phyloP scores from a whole-genome alignment of 768 basidiomycete genomes.

The Sporobolomyces pararoseus region DNA sequence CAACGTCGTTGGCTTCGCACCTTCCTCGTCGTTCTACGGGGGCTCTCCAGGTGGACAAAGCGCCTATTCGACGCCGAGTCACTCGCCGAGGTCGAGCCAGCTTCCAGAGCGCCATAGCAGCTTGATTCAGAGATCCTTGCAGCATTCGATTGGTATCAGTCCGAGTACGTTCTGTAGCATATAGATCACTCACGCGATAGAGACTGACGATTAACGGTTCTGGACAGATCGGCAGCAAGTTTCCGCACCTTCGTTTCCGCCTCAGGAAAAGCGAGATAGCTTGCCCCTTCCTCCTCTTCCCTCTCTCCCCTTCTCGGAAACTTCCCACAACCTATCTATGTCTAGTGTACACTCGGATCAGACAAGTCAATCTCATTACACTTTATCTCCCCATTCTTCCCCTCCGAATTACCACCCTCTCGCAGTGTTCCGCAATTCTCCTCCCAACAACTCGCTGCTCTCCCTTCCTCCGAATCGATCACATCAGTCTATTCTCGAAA shows the following conservation, averaged over 20 bases:
- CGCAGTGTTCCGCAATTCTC: background rate
- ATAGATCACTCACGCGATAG: no score
- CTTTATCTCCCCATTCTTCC: background rate
- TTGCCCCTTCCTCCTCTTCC: background rate
- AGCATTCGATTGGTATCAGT: background rate
- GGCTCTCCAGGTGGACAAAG: background rate
- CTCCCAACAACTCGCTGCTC: background rate
- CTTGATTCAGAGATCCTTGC: background rate
- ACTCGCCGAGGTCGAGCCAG: conserved; percentile 9
- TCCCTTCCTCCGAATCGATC: background rate
- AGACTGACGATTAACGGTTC: no score
- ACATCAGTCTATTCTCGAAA: background rate
- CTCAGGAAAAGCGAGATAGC: background rate
- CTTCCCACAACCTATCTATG: no score
- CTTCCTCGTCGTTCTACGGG: conserved; percentile 19
- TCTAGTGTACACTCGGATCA: no score
- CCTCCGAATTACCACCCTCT: background rate
- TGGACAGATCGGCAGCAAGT: no score
- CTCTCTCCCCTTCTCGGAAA: background rate
- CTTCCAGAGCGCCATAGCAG: background rate
- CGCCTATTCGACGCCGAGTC: background rate
- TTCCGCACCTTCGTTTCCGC: no score
- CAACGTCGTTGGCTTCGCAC: background rate
- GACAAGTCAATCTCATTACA: no score
- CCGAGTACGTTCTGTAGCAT: conserved; percentile 1